Percentiles rank a stretch among this genome's conserved stretches.
Conservation (phyloP, 768 basidiomycete species). For the Lactarius vividus region DNA sequence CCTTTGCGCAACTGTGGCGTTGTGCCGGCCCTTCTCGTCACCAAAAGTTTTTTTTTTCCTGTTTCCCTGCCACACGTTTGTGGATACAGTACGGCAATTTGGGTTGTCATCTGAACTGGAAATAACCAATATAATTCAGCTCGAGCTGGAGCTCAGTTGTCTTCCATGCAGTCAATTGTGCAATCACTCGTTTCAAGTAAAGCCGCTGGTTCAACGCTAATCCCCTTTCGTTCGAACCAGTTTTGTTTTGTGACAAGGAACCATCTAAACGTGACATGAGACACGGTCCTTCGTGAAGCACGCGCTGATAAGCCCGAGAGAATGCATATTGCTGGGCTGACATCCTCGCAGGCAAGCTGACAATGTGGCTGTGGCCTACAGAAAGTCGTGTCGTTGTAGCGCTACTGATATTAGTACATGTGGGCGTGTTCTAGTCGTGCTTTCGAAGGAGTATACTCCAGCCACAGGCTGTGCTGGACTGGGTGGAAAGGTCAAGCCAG, state of each 20-base stretch:
- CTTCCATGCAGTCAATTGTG: not conserved
- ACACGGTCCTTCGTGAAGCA: not conserved
- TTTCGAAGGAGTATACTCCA: constrained; percentile 6
- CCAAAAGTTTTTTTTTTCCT: not conserved
- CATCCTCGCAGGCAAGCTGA: not conserved
- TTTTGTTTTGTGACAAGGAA: not conserved
- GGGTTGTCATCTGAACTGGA: not conserved
- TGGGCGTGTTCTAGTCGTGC: not conserved
- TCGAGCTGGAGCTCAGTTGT: not conserved
- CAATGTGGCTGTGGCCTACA: not conserved
- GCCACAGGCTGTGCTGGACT: not conserved
- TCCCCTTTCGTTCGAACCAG: not conserved
- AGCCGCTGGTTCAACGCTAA: not conserved
- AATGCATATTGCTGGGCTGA: not conserved
- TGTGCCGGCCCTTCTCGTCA: not conserved
- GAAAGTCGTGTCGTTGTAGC: not conserved
- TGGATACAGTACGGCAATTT: constrained; percentile 2
- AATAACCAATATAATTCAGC: not conserved
- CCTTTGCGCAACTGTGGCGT: constrained; percentile 1
- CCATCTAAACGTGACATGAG: not conserved
- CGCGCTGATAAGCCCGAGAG: not conserved
- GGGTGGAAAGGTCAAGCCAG: not conserved
- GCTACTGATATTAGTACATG: not conserved
- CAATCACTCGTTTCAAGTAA: not conserved
- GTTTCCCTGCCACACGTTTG: constrained; percentile 10